Base-by-base conservation (phyloP, 2,329 filamentous ascomycete genomes). In the Bertia moriformis region DNA sequence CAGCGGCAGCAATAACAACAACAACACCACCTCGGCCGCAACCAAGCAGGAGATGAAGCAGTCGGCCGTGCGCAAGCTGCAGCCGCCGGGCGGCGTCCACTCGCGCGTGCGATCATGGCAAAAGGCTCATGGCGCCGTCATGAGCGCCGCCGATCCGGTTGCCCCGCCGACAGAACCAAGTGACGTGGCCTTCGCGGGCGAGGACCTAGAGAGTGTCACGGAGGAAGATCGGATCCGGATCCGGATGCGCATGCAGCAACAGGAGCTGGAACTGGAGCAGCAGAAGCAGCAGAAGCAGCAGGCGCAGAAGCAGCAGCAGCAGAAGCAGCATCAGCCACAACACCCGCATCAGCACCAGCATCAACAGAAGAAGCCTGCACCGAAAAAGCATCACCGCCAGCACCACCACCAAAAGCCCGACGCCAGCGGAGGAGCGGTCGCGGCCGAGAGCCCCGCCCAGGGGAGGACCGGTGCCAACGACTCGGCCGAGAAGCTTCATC, bases 71-170 rank as follows among this genome's bases (percentile, higher is more conserved):
- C 67, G 59, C 53, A 75, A 63, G 57, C 65, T 74, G 48, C 77
- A 63, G 58, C 72, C 63, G 51, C 82, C 74, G 0, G 70, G 71
- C 3, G 73, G 73, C n/a, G 82, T 93, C 37, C 73, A 73, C 44
- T 81, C 84, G 47, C 78, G 87, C 50, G 83, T 94, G 39, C 80
- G 78, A 48, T 72, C 79, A 58, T 94, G 87, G 87, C 86, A 94
- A 57, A 80, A 80, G 51, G 67, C 78, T 47, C 85, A 82, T 50
- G 82, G 79, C 22, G 70, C 71, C 4, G 79, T 78, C 18, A 70
- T 80, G 58, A 60, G 51, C 3, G 59, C 58, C 2, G 67, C 62
- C 2, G 62, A 69, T 40, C 67, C 68, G 1, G 61, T 71, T 20
- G 66, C 67, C 18, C 58, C 65, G 4, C 64, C 69, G 4, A 72